A percentile compares a stretch with the other conserved stretches of the same genome.
Conservation (phyloP, 345 rosid genomes). For the Sisymbrium altissimum region DNA sequence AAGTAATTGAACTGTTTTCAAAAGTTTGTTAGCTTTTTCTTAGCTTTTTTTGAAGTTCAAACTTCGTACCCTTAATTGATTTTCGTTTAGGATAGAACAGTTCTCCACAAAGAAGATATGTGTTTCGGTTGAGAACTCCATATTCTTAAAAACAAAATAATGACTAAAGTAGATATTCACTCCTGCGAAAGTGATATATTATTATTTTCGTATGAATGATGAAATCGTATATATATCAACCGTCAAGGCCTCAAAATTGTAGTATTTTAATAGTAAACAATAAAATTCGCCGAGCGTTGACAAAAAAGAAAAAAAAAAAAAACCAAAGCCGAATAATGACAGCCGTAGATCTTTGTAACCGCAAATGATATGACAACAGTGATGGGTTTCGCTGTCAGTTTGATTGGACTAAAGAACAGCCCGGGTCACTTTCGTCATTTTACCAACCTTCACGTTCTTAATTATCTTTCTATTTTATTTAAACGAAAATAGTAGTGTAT, state of each 20-base stretch:
- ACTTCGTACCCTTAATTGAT: not conserved
- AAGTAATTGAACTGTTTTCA: not conserved
- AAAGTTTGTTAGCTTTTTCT: too few species aligned
- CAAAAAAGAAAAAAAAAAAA: not conserved
- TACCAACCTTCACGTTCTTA: conserved; percentile 19
- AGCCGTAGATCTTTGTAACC: not conserved
- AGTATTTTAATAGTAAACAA: not conserved
- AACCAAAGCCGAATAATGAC: not conserved
- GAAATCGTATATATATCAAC: not conserved
- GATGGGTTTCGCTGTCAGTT: conserved; percentile 24
- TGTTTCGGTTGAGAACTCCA: not conserved
- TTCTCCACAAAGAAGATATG: not conserved
- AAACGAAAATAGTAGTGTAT: not conserved
- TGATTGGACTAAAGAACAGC: conserved; percentile 13
- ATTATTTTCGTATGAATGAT: not conserved
- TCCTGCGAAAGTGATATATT: not conserved
- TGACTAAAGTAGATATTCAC: not conserved
- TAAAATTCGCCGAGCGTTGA: not conserved
- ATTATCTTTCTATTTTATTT: not conserved
- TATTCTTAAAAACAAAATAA: too few species aligned
- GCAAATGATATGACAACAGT: not conserved
- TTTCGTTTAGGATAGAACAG: not conserved
- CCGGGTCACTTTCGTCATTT: conserved; percentile 40
- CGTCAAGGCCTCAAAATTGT: not conserved
- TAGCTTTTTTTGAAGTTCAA: not conserved